These are phyloP conservation scores for Chalaropsis ovoidea DNA, from an alignment of 2,329 filamentous ascomycete species.

Conservation along the genomic window DNA sequence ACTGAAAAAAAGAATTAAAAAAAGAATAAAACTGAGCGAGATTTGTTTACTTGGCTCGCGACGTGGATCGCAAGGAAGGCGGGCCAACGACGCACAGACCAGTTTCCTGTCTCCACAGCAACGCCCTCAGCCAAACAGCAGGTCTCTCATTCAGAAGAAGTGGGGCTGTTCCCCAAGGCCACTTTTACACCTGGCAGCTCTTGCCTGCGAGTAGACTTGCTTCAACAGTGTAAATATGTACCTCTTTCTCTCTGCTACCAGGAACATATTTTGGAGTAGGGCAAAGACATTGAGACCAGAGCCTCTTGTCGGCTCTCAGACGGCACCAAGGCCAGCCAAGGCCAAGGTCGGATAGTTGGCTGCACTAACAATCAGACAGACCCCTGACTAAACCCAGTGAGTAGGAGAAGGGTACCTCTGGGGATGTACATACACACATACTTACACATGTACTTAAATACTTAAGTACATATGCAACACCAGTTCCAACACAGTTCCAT, in stretches of 20 bases:
- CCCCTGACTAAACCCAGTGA: not conserved
- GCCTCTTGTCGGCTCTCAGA: too few relatives aligned
- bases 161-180: not conserved
- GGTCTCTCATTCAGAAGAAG: not conserved
- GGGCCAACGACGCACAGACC: not conserved
- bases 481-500: too few relatives aligned
- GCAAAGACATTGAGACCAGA: too few relatives aligned
- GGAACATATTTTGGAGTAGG: too few relatives aligned
- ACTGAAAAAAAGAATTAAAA: not conserved
- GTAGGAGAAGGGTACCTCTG: not conserved
- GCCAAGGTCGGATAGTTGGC: too few relatives aligned
- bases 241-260: too few relatives aligned
- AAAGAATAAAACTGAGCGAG: not conserved
- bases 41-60: constrained; percentile 17
- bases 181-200: constrained; percentile 1
- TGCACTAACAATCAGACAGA: not conserved
- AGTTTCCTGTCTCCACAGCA: constrained; percentile 17
- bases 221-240: too few relatives aligned
- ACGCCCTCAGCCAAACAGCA: constrained; percentile 1
- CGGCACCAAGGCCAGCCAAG: too few relatives aligned
- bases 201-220: not conserved
- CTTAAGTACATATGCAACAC: too few relatives aligned
- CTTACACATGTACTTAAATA: too few relatives aligned
- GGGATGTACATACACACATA: too few relatives aligned
- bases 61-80: constrained; percentile 6